Evolutionary conservation across 805 yeast genomes (phyloP).

Genomic region (Soucietia sequanensis): DNA sequence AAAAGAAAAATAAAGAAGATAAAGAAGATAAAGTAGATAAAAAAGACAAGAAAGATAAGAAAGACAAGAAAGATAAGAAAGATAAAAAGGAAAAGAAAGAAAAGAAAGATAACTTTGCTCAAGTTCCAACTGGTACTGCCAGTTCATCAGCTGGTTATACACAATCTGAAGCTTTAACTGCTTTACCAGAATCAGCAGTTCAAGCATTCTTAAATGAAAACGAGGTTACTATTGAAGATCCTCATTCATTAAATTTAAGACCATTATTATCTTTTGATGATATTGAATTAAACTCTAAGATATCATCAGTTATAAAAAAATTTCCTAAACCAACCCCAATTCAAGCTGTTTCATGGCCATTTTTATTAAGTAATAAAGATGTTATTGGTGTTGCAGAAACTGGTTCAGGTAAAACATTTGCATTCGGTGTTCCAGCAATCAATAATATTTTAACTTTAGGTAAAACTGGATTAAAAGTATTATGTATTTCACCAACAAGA

Average conservation of each 20-base stretch:
- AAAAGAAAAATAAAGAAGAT: constrained; percentile 24
- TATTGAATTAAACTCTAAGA: constrained; percentile 50
- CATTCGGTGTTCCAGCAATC: constrained; percentile 97
- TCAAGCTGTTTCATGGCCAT: constrained; percentile 95
- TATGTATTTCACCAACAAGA: constrained; percentile 94
- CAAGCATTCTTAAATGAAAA: constrained; percentile 64
- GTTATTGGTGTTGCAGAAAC: constrained; percentile 98
- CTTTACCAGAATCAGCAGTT: constrained; percentile 52
- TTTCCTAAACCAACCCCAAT: constrained; percentile 95
- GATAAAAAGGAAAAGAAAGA: constrained; percentile 16
- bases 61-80: constrained; percentile 20
- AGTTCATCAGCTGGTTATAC: constrained; percentile 22
- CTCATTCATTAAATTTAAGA: constrained; percentile 47
- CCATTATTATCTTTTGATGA: constrained; percentile 73
- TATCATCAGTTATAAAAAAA: constrained; percentile 60
- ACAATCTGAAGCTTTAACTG: constrained; percentile 39
- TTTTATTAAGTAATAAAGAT: constrained; percentile 70
- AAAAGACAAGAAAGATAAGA: constrained; percentile 28
- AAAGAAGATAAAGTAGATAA: constrained; percentile 26
- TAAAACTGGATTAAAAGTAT: constrained; percentile 61
- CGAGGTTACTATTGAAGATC: constrained; percentile 80
- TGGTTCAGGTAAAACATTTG: constrained; percentile 97
- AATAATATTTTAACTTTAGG: constrained; percentile 54
- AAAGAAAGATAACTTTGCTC: constrained; percentile 1
- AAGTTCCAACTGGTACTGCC: constrained; percentile 9